Percentiles rank a stretch among this genome's conserved stretches.
These are phyloP conservation scores for Fragaria ananassa DNA, from an alignment of 306 rosid species.

Conservation along the genomic window DNA sequence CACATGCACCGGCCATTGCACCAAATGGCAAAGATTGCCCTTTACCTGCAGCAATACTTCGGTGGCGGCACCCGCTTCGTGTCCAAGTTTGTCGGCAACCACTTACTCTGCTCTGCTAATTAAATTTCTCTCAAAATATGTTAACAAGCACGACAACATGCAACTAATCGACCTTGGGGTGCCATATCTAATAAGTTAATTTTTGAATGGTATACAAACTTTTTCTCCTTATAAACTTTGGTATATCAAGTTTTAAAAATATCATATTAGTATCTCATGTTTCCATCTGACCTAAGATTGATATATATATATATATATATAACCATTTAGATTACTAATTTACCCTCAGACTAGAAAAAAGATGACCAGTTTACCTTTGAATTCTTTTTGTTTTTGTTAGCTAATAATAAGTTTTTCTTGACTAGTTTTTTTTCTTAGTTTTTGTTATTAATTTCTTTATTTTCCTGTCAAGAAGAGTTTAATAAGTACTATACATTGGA, in stretches of 20 bases:
- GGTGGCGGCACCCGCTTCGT: constrained; percentile 7
- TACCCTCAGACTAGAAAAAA: too few relatives aligned
- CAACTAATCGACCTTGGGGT: neutral
- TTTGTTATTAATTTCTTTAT: neutral
- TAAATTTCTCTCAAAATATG: neutral
- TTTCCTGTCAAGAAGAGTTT: neutral
- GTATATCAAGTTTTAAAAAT: too few relatives aligned
- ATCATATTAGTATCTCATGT: too few relatives aligned
- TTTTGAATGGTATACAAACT: neutral
- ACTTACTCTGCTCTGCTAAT: neutral
- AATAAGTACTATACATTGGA: neutral
- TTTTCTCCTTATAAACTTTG: neutral
- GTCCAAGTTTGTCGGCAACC: neutral
- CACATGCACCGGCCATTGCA: constrained; percentile 32
- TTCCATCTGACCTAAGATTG: too few relatives aligned
- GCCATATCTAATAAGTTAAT: neutral
- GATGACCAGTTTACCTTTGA: too few relatives aligned
- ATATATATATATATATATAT: too few relatives aligned
- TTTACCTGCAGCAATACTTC: constrained; percentile 9
- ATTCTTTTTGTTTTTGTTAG: too few relatives aligned
- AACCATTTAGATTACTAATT: too few relatives aligned
- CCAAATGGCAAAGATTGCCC: constrained; percentile 42
- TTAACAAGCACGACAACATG: neutral
- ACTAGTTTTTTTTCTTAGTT: too few relatives aligned
- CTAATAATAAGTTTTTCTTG: too few relatives aligned